Evolutionary conservation across 805 yeast genomes (phyloP).

Genomic region (Cyberlindnera misumaiensis): DNA sequence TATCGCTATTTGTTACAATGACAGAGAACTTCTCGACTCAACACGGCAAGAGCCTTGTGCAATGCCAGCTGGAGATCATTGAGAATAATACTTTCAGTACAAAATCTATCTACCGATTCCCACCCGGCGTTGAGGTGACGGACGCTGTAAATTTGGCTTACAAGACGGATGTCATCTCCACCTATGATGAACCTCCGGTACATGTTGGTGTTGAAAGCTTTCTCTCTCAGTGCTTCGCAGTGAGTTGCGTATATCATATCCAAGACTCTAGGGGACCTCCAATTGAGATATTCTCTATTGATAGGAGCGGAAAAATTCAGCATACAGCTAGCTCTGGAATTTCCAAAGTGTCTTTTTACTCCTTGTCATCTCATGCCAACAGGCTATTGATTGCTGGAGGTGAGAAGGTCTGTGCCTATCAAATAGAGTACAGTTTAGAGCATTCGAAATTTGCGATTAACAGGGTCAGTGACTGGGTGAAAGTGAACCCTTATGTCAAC

Average conservation of each 20-base stretch:
- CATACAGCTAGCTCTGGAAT: conserved; percentile 16
- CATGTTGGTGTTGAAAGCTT: conserved; percentile 27
- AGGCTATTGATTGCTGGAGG: conserved; percentile 28
- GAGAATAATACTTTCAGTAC: conserved; percentile 21
- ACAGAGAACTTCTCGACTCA: conserved; percentile 7
- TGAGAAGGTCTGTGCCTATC: conserved; percentile 23
- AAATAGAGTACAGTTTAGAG: conserved; percentile 28
- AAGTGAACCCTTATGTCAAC: conserved; percentile 9
- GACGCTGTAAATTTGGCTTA: conserved; percentile 21
- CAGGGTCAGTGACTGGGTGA: conserved; percentile 18
- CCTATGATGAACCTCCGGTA: conserved; percentile 20
- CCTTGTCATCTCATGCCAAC: conserved; percentile 23
- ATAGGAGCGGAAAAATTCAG: conserved; percentile 28
- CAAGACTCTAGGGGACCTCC: conserved; percentile 26
- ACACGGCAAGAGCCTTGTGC: conserved; percentile 4
- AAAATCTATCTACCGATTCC: conserved; percentile 12
- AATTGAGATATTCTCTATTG: conserved; percentile 28
- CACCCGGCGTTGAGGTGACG: conserved; percentile 19
- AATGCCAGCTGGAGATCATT: conserved; percentile 19
- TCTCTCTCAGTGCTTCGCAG: conserved; percentile 30
- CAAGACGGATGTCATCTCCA: conserved; percentile 14
- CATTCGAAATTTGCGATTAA: conserved; percentile 27
- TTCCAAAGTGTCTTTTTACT: conserved; percentile 19
- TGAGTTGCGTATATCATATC: conserved; percentile 28
- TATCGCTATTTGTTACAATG: conserved; percentile 17